phyloP scores from a whole-genome alignment of 2,329 filamentous ascomycete genomes.

The Cadophora sp. region DNA sequence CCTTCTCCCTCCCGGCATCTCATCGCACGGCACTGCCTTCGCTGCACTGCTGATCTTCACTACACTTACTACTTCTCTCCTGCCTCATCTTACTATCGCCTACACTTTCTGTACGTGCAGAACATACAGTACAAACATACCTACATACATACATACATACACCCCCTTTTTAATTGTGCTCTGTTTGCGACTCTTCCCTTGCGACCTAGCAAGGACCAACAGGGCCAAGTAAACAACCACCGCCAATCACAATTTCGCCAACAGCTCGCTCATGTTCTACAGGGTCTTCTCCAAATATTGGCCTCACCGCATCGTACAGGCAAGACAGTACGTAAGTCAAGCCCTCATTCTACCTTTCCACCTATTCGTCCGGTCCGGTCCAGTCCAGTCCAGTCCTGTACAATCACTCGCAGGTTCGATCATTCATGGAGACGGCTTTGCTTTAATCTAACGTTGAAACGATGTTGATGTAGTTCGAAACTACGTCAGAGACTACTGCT shows the following conservation, averaged over 20 bases:
- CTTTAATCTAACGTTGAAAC: conserved; percentile 21
- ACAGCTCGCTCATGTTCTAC: neutral
- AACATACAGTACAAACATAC: no score
- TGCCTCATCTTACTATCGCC: no score
- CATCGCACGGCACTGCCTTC: neutral
- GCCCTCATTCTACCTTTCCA: neutral
- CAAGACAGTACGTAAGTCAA: neutral
- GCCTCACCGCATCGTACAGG: neutral
- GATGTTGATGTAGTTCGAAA: conserved; percentile 19
- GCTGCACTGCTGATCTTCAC: neutral
- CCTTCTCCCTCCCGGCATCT: no score
- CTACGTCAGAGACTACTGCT: conserved; percentile 27
- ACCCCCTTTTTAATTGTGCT: no score
- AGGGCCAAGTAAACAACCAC: conserved; percentile 12
- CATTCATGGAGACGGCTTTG: neutral
- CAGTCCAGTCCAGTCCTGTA: no score
- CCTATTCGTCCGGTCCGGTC: neutral
- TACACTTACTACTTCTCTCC: no score
- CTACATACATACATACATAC: no score
- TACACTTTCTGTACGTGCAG: no score
- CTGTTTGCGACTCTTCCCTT: no score
- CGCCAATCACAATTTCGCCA: conserved; percentile 4
- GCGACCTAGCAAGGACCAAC: neutral
- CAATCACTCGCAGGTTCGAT: neutral
- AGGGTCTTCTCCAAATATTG: conserved; percentile 8